Evolutionary conservation across 2,329 filamentous ascomycete genomes (phyloP).

Genomic region (Aspergillus tanneri): DNA sequence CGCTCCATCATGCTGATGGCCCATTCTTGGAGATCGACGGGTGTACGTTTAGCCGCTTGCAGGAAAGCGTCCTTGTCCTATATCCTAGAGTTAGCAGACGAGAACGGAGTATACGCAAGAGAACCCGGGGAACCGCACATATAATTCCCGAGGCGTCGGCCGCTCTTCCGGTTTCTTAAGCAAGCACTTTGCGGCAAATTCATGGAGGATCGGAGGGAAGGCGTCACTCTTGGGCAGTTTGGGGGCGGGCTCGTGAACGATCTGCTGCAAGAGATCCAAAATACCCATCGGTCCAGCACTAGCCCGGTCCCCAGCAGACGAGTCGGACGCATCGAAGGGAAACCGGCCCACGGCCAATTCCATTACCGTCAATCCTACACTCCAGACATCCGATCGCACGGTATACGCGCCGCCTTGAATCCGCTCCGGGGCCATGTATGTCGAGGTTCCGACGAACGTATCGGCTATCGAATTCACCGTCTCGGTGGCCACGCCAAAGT

Average conservation of each 20-base stretch:
- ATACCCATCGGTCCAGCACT: conserved; percentile 82
- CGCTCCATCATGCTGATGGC: conserved; percentile 90
- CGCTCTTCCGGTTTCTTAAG: conserved; percentile 84
- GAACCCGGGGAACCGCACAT: conserved; percentile 57
- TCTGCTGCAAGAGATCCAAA: conserved; percentile 91
- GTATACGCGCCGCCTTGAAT: conserved; percentile 97
- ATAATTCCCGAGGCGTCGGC: conserved; percentile 90
- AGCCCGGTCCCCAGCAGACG: conserved; percentile 68
- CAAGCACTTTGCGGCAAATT: conserved; percentile 95
- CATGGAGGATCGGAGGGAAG: conserved; percentile 90
- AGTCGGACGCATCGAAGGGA: conserved; percentile 81
- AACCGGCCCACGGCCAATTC: conserved; percentile 97
- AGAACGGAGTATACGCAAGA: neutral
- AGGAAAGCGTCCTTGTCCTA: conserved; percentile 92
- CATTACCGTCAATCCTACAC: conserved; percentile 92
- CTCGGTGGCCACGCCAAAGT: conserved; percentile 98
- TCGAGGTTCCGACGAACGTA: conserved; percentile 97
- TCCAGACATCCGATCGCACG: conserved; percentile 98
- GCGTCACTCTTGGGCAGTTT: conserved; percentile 95
- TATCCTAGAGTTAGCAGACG: conserved; percentile 24
- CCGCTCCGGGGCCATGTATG: conserved; percentile 98
- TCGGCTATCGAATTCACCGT: conserved; percentile 97
- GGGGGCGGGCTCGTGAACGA: conserved; percentile 93
- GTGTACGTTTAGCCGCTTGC: conserved; percentile 92
- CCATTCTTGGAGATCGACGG: conserved; percentile 91